These are phyloP conservation scores for Erodium trifolium DNA, from an alignment of 441 rosid genomes.

Conservation along the genomic window DNA sequence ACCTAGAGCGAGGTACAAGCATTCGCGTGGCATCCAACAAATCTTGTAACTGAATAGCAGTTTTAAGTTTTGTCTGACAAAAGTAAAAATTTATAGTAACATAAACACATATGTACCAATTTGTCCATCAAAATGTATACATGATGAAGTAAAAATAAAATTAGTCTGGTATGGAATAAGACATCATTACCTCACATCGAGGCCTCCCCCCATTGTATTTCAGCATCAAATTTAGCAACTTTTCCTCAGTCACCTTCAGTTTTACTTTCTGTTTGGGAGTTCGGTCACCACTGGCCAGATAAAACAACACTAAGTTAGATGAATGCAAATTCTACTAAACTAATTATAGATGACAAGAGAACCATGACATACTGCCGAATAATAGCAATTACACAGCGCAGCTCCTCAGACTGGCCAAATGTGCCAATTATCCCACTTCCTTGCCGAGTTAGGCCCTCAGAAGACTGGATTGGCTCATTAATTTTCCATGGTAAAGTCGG, in stretches of 20 bases:
- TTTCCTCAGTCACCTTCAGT: conserved; percentile 97
- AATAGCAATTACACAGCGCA: conserved; percentile 94
- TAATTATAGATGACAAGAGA: conserved; percentile 12
- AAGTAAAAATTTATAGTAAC: conserved; percentile 2
- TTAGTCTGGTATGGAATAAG: not conserved
- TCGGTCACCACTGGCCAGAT: conserved; percentile 82
- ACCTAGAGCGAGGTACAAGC: conserved; percentile 97
- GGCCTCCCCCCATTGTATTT: conserved; percentile 99
- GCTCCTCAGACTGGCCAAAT: conserved; percentile 97
- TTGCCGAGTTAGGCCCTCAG: conserved; percentile 92
- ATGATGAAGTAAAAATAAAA: not conserved
- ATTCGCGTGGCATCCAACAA: conserved; percentile 95
- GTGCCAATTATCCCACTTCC: conserved; percentile 98
- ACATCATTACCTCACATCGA: conserved; percentile 71
- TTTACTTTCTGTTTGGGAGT: conserved; percentile 99
- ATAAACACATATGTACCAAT: not conserved
- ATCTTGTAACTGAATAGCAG: conserved; percentile 98
- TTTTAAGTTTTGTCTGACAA: conserved; percentile 93
- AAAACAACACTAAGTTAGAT: conserved; percentile 22
- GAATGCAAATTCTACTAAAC: conserved; percentile 5
- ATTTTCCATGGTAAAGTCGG: conserved; percentile 94
- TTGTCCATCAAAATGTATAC: not conserved
- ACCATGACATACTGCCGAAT: conserved; percentile 77
- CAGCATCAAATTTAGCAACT: conserved; percentile 81
- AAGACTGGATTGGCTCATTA: conserved; percentile 72